Evolutionary conservation across 176 grass and related monocot species (phyloP).

Genomic region (Carex cristatella): DNA sequence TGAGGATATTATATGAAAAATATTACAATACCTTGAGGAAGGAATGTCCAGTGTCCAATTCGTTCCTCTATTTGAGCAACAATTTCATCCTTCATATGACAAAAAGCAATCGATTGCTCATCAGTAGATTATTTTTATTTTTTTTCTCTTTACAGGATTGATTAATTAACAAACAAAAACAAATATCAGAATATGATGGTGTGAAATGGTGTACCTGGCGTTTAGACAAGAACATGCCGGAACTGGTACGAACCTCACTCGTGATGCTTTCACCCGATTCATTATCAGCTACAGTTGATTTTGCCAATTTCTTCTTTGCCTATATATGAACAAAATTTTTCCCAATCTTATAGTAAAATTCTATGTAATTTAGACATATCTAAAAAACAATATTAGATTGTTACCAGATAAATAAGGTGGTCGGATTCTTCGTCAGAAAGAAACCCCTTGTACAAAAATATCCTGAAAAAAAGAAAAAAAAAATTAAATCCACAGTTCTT

Average conservation of each 20-base stretch:
- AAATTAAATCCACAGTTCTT: neutral
- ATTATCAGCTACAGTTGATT: slow-evolving; percentile 32
- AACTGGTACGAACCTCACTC: slow-evolving; percentile 33
- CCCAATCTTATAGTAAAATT: neutral
- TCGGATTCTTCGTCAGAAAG: slow-evolving; percentile 23
- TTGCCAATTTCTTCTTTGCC: slow-evolving; percentile 29
- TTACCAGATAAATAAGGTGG: slow-evolving; percentile 22
- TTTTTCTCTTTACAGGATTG: neutral
- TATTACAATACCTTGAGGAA: slow-evolving; percentile 39
- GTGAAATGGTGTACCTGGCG: slow-evolving; percentile 9
- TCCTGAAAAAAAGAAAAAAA: slow-evolving; percentile 8
- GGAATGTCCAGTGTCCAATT: slow-evolving; percentile 55
- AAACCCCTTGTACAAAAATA: slow-evolving; percentile 30
- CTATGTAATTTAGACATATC: neutral
- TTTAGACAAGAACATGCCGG: slow-evolving; percentile 35
- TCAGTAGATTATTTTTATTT: neutral
- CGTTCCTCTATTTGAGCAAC: slow-evolving; percentile 41
- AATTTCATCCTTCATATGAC: slow-evolving; percentile 39
- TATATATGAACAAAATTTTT: neutral
- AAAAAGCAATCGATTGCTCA: neutral
- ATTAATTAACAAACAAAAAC: neutral
- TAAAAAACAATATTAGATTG: neutral
- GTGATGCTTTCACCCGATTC: slow-evolving; percentile 26
- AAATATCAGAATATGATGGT: neutral
- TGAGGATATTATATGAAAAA: neutral